Evolutionary conservation across 768 basidiomycete genomes (phyloP), one percentile per base, ranked within the genome.

Genomic region (Tricholoma bakamatsutake): DNA sequence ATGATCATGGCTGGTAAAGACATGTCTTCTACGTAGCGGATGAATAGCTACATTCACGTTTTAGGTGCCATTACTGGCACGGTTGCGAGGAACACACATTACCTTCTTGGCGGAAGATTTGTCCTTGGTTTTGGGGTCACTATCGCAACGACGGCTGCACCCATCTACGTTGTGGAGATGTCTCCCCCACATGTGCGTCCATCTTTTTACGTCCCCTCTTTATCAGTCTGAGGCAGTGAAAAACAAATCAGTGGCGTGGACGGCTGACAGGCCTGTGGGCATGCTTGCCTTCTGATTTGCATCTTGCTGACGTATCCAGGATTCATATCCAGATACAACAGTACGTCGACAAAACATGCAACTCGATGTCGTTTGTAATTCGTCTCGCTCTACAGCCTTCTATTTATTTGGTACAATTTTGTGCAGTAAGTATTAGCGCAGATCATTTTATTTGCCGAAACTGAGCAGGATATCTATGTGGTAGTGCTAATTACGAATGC

Each of bases 121-220:
- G 68, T 81, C 40, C 71, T 83, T 35, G 81, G 82, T 28, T 78
- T 81, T 59, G 79, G 80, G 56, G 79, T 82, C 13, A 69, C 77
- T 3, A 75, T 79, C 12, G 69, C 71, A 4, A 72, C 75, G 15
- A 75, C 73, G 8, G 76, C 76, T 1, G 73, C 74, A 2, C 73
- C 76, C 4, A 67, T 78, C 13, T 83, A 82, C 63, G 76, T 78
- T 8, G 76, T 78, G 17, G 83, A 85, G 65, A 80, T 84, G 66
- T 77, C 80, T 11, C 83, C 83, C 45, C 80, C 81, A 15, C 79
- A 80, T 59, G 74, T 73, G 59, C 43, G 63, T 57, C 11, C 5
- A 39, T 4, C 39, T 5, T 42, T 1, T 21, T 10, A 27, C 11
- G 12, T 45, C 5, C 17, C 17, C 9, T 24, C 5, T 45, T 12